Evolutionary conservation across 2,329 filamentous ascomycete genomes (phyloP).

Genomic region (Fusarium incarnatum): DNA sequence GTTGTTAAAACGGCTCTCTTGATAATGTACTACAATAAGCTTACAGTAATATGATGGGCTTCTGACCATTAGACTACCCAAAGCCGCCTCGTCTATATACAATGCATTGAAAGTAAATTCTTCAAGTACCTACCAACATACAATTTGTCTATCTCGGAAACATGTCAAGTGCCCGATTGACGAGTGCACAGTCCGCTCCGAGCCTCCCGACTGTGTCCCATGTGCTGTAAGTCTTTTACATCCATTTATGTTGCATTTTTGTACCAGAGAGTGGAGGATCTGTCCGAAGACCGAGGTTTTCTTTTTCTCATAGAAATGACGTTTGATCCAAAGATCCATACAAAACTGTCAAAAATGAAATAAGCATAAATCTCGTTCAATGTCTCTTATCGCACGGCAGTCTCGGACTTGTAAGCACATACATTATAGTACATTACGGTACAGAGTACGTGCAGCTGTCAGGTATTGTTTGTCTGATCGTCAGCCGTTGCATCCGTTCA

Average conservation of each 20-base stretch:
- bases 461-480: conserved; percentile 22
- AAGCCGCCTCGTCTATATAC: background rate
- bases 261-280: background rate
- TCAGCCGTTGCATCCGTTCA: conserved; percentile 38
- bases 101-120: background rate
- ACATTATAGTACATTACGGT: background rate
- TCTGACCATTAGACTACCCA: background rate
- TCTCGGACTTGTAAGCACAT: conserved; percentile 29
- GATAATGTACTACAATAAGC: background rate
- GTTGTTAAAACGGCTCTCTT: background rate
- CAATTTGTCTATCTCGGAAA: background rate
- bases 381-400: conserved; percentile 29
- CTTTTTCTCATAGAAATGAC: conserved; percentile 24
- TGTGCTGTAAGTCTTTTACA: conserved; percentile 3
- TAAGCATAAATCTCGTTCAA: conserved; percentile 19
- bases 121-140: background rate
- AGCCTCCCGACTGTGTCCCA: conserved; percentile 17
- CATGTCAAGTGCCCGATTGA: background rate
- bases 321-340: conserved; percentile 11
- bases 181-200: background rate
- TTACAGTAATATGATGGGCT: background rate
- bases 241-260: background rate
- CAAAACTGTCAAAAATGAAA: background rate
- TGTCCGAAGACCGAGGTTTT: background rate
- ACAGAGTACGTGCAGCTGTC: conserved; percentile 22